Conservation (phyloP, 148 eudicot species). For the Drosera capensis region DNA sequence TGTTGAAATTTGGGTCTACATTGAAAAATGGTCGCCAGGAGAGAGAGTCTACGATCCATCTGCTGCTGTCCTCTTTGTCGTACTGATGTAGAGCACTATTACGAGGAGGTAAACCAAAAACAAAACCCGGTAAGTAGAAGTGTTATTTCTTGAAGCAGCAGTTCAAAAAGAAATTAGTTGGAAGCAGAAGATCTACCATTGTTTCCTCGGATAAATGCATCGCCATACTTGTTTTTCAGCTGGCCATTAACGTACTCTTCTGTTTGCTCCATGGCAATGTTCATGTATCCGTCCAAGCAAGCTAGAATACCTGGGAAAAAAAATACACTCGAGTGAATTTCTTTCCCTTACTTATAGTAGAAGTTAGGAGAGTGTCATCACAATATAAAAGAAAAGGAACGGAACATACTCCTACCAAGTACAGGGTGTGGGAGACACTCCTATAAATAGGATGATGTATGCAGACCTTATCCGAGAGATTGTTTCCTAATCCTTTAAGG, state of each 20-base stretch:
- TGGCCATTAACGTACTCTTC: constrained; percentile 97
- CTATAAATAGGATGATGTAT: too few relatives aligned
- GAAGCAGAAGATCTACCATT: constrained; percentile 35
- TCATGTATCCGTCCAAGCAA: constrained; percentile 97
- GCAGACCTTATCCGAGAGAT: too few relatives aligned
- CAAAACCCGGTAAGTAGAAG: too few relatives aligned
- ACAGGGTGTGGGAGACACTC: too few relatives aligned
- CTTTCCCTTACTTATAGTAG: too few relatives aligned
- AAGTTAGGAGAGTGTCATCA: too few relatives aligned
- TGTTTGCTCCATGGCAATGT: constrained; percentile 98
- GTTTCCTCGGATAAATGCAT: constrained; percentile 93
- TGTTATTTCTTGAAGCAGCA: not conserved
- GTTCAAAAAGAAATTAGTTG: not conserved
- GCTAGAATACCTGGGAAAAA: constrained; percentile 64
- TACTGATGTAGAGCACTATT: constrained; percentile 93
- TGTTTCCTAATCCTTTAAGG: too few relatives aligned
- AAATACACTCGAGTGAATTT: not conserved
- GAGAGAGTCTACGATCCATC: constrained; percentile 81
- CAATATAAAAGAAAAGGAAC: too few relatives aligned
- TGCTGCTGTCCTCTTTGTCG: constrained; percentile 66
- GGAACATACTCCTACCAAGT: too few relatives aligned
- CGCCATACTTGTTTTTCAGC: constrained; percentile 87
- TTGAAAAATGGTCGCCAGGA: too few relatives aligned
- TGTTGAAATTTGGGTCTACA: too few relatives aligned
- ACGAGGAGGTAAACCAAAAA: constrained; percentile 4